A percentile compares a stretch with the other conserved stretches of the same genome.
phyloP scores from a whole-genome alignment of 1,139 yeast species.

The Torulaspora globosa region DNA sequence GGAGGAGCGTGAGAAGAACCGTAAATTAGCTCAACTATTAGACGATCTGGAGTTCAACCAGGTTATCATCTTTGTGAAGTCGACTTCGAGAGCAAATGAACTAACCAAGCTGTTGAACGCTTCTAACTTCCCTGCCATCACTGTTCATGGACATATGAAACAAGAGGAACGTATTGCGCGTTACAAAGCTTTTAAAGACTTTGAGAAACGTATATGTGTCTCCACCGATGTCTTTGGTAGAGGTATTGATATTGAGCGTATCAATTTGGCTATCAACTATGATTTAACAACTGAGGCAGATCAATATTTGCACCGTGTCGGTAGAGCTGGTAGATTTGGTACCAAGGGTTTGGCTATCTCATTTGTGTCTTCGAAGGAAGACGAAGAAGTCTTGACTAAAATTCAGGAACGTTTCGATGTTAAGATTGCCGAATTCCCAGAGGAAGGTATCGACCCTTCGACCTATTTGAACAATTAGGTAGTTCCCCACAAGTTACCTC shows the following conservation, averaged over 20 bases:
- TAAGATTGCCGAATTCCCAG: slow-evolving; percentile 91
- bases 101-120: slow-evolving; percentile 85
- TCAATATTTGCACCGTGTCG: slow-evolving; percentile 97
- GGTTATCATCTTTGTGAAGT: slow-evolving; percentile 93
- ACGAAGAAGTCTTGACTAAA: slow-evolving; percentile 83
- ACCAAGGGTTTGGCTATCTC: slow-evolving; percentile 97
- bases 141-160: slow-evolving; percentile 92
- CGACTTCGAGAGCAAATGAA: slow-evolving; percentile 88
- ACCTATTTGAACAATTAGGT: slow-evolving; percentile 91
- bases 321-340: slow-evolving; percentile 99
- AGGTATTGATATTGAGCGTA: slow-evolving; percentile 99
- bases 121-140: slow-evolving; percentile 95
- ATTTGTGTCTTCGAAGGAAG: slow-evolving; percentile 80
- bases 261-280: slow-evolving; percentile 94
- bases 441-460: slow-evolving; percentile 96
- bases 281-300: slow-evolving; percentile 89
- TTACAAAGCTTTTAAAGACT: slow-evolving; percentile 94
- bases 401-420: slow-evolving; percentile 98
- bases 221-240: slow-evolving; percentile 98
- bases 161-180: slow-evolving; percentile 98
- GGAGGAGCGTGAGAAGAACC: slow-evolving; percentile 88
- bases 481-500: slow-evolving; percentile 1
- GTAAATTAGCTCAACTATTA: slow-evolving; percentile 84
- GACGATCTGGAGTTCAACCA: slow-evolving; percentile 96
- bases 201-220: slow-evolving; percentile 97